These are phyloP conservation scores for Lyophyllum atratum DNA, from an alignment of 768 basidiomycete genomes.

Conservation along the genomic window DNA sequence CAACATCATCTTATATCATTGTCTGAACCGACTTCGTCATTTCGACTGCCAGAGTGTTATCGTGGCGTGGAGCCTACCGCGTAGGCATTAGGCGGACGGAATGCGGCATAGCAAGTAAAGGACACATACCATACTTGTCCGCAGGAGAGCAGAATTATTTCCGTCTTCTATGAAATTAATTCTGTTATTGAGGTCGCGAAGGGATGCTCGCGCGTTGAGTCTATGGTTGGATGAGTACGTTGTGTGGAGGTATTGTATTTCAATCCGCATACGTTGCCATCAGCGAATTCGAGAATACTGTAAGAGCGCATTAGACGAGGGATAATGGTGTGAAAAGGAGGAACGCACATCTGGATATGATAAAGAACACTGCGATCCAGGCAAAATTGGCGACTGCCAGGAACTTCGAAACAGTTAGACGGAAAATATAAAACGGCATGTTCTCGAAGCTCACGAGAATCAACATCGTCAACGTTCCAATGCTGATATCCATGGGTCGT, in stretches of 20 bases:
- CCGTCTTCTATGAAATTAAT: background rate
- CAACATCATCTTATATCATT: no score
- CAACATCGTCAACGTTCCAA: background rate
- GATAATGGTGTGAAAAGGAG: no score
- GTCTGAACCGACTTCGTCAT: no score
- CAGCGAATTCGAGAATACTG: constrained; percentile 3
- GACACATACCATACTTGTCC: background rate
- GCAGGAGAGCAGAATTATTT: background rate
- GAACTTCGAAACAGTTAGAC: background rate
- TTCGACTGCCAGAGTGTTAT: no score
- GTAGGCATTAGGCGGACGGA: no score
- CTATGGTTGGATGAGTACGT: background rate
- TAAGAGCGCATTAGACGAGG: background rate
- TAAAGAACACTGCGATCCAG: background rate
- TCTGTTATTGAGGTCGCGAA: background rate
- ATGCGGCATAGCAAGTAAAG: background rate
- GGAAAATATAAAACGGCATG: background rate
- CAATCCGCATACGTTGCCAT: background rate
- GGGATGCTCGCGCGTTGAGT: background rate
- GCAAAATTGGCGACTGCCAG: background rate
- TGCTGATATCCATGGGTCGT: background rate
- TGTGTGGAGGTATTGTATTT: background rate
- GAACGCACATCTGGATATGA: background rate
- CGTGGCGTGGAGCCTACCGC: no score
- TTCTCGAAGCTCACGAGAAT: background rate